phyloP scores from a whole-genome alignment of 2,329 filamentous ascomycete species.

The Aspergillus floridensis region DNA sequence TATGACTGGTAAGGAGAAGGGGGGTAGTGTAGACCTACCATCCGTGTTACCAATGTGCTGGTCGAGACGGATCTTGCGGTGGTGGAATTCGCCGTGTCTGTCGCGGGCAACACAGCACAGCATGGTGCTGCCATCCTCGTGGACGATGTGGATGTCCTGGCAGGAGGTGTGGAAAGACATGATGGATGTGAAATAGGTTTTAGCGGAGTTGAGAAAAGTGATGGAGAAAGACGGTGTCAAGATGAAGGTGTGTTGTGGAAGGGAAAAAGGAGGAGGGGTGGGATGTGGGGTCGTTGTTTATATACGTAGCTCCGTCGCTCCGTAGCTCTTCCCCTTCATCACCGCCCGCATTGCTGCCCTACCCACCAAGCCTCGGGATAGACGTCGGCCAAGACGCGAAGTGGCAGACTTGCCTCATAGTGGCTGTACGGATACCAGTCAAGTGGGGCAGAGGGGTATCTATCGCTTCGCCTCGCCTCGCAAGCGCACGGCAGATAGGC shows the following conservation, averaged over 20 bases:
- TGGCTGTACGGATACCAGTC: neutral
- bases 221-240: neutral
- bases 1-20: too few species aligned
- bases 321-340: neutral
- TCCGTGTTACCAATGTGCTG: slow-evolving; percentile 19
- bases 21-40: neutral
- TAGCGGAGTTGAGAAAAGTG: neutral
- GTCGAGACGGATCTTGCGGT: slow-evolving; percentile 12
- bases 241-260: neutral
- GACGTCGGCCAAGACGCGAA: neutral
- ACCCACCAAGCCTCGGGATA: neutral
- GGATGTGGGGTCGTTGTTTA: neutral
- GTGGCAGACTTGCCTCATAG: neutral
- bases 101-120: neutral
- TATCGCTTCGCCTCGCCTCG: neutral
- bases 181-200: neutral
- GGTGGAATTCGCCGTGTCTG: neutral
- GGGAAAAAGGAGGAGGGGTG: neutral
- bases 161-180: neutral
- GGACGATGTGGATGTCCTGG: neutral
- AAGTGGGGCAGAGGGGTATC: neutral
- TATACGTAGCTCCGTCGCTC: neutral
- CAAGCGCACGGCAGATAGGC: neutral
- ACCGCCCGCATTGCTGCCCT: neutral
- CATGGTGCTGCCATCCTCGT: neutral